Percentiles rank a stretch among this genome's conserved stretches.
Conservation (phyloP, 1,284 basidiomycete species). For the Inonotus hispidus region DNA sequence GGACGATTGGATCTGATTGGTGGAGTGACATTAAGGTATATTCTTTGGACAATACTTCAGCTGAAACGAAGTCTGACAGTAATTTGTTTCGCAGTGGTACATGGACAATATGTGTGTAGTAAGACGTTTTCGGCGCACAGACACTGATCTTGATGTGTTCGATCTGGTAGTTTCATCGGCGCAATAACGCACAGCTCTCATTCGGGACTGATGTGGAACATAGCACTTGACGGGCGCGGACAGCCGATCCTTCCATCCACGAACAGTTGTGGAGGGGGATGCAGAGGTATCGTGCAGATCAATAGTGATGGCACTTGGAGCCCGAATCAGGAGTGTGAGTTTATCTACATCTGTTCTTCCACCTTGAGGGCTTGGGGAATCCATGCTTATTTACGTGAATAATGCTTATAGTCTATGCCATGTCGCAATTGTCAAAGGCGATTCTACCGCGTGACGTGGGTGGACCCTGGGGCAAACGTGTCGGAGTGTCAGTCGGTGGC, state of each 20-base stretch:
- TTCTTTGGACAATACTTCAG: not conserved
- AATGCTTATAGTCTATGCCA: conserved; percentile 49
- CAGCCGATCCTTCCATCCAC: conserved; percentile 47
- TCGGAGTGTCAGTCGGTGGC: conserved; percentile 58
- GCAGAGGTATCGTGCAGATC: conserved; percentile 59
- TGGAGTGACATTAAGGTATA: conserved; percentile 72
- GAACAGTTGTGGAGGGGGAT: conserved; percentile 56
- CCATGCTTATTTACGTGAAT: not conserved
- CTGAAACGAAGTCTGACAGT: conserved; percentile 14
- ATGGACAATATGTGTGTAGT: conserved; percentile 60
- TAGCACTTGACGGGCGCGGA: conserved; percentile 23
- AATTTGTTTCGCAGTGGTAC: conserved; percentile 48
- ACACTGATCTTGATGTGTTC: no score
- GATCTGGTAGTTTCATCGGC: conserved; percentile 20
- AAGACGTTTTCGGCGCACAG: no score
- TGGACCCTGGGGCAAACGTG: conserved; percentile 64
- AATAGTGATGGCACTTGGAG: conserved; percentile 57
- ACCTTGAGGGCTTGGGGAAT: not conserved
- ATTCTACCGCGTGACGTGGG: conserved; percentile 60
- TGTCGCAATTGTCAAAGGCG: conserved; percentile 71
- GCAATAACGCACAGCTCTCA: conserved; percentile 21
- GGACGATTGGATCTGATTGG: conserved; percentile 59
- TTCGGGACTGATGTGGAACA: conserved; percentile 25
- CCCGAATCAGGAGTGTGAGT: conserved; percentile 67
- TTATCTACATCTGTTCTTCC: not conserved